Conservation (phyloP, 106 monocot genomes). For the Acorus gramineus region DNA sequence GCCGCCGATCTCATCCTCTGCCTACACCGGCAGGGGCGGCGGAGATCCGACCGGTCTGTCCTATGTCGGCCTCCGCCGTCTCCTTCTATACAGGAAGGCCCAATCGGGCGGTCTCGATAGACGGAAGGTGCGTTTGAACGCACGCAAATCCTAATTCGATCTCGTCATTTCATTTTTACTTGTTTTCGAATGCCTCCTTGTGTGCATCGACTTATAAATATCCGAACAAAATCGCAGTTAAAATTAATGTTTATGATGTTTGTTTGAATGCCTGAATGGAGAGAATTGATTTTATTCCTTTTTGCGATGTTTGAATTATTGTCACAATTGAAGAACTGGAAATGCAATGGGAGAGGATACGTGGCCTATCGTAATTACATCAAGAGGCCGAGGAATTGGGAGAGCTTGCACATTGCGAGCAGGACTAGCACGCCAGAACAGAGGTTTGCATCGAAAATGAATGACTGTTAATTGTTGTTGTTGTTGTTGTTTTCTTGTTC, state of each 20-base stretch:
- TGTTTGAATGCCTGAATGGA: background rate
- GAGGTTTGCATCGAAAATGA: slow-evolving; percentile 33
- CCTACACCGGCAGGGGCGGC: slow-evolving; percentile 9
- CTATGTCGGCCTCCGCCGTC: slow-evolving; percentile 65
- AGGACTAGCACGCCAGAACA: slow-evolving; percentile 48
- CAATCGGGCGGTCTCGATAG: background rate
- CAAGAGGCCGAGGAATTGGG: slow-evolving; percentile 60
- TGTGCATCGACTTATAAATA: too few species aligned
- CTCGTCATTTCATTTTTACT: background rate
- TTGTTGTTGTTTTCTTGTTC: background rate
- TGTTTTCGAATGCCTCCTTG: background rate
- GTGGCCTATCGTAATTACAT: slow-evolving; percentile 76
- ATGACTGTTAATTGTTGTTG: background rate
- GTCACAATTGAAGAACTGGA: slow-evolving; percentile 61
- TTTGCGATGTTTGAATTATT: background rate
- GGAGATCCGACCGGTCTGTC: slow-evolving; percentile 22
- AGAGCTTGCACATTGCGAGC: slow-evolving; percentile 25
- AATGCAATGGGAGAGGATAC: slow-evolving; percentile 79
- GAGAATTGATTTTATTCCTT: background rate
- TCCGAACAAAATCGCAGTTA: too few species aligned
- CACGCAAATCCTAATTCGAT: too few species aligned
- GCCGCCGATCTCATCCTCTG: slow-evolving; percentile 20
- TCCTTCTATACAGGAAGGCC: slow-evolving; percentile 63
- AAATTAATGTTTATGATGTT: too few species aligned
- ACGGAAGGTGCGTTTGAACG: background rate